Conservation (phyloP, 441 rosid genomes). For the Adansonia gregorii region DNA sequence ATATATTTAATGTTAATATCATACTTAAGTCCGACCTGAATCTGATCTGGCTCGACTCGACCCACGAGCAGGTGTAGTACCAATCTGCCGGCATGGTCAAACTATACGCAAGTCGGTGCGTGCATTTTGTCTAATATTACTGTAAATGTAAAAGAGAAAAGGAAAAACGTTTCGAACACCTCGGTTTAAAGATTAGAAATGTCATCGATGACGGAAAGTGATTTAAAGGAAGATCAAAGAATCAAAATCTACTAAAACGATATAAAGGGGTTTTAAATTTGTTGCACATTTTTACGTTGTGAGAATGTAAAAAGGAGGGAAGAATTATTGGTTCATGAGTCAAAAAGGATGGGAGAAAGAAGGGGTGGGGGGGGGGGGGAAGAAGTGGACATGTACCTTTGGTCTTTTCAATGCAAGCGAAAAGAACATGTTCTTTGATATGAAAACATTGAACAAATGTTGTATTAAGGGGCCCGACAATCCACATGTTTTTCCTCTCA, state of each 20-base stretch:
- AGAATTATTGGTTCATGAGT: constrained; percentile 15
- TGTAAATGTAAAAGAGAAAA: constrained; percentile 21
- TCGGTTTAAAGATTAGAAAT: constrained; percentile 17
- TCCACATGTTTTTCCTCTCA: no score
- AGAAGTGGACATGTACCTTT: no score
- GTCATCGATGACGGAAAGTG: constrained; percentile 37
- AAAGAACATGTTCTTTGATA: no score
- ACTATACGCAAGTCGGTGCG: constrained; percentile 38
- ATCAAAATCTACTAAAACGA: constrained; percentile 32
- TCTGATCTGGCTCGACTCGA: no score
- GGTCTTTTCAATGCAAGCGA: no score
- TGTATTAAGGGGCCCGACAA: no score
- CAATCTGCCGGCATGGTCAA: no score
- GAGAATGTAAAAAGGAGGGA: background rate
- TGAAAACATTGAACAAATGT: no score
- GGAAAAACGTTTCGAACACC: background rate
- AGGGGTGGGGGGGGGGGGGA: no score
- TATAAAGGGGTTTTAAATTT: background rate
- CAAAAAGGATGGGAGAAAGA: constrained; percentile 24
- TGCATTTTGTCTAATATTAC: background rate
- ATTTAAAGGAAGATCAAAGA: background rate
- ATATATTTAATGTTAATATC: no score
- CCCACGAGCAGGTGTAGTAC: no score
- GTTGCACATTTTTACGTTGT: background rate
- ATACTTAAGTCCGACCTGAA: no score